Conservation (phyloP, 208 protist species). For the Trypanosoma vivax region DNA sequence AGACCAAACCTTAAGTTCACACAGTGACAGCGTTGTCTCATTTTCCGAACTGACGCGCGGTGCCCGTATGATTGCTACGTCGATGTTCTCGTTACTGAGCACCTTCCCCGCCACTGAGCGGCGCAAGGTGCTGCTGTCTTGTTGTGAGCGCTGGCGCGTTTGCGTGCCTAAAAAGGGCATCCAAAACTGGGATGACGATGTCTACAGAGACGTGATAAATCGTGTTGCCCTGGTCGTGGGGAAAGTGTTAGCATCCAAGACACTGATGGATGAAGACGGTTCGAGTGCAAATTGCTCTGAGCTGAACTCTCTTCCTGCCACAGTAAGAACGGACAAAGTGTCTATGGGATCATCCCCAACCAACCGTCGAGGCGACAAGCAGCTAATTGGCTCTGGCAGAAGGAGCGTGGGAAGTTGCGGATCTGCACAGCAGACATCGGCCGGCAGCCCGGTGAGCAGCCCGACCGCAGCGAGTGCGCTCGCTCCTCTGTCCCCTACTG, state of each 20-base stretch:
- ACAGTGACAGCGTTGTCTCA: background rate
- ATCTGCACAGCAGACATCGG: too few relatives aligned
- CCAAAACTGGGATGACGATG: background rate
- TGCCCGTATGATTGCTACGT: background rate
- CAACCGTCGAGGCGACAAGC: too few relatives aligned
- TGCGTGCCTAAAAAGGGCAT: background rate
- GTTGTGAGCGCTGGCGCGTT: slow-evolving; percentile 1
- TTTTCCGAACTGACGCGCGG: background rate
- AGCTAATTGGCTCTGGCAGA: too few relatives aligned
- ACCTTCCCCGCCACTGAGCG: background rate
- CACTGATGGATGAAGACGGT: too few relatives aligned
- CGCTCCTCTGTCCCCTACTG: too few relatives aligned
- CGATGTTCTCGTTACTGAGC: background rate
- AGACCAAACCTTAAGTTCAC: background rate
- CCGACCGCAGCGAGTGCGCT: too few relatives aligned
- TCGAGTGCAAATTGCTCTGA: too few relatives aligned
- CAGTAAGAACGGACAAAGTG: too few relatives aligned
- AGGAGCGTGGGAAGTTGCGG: too few relatives aligned
- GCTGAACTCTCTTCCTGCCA: too few relatives aligned
- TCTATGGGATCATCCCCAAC: too few relatives aligned
- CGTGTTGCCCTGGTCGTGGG: background rate
- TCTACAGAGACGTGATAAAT: background rate
- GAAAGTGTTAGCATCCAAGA: background rate
- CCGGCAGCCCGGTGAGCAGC: too few relatives aligned
- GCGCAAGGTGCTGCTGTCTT: background rate